phyloP scores from a whole-genome alignment of 345 rosid species.

The Psidium friedrichsthalianum region DNA sequence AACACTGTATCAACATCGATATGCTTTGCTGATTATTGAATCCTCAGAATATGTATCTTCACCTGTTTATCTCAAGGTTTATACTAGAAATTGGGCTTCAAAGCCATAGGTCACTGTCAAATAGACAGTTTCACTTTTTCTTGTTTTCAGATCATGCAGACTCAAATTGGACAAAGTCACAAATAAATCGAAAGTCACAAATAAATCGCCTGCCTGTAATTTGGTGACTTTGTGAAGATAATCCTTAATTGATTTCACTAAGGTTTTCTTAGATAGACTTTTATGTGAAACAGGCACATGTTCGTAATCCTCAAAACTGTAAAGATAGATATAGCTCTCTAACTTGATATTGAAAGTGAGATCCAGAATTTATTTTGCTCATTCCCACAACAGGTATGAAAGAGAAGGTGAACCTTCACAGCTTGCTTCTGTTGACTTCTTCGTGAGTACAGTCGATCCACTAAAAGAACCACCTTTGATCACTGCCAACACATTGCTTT shows the following conservation, averaged over 20 bases:
- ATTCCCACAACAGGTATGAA: slow-evolving; percentile 45
- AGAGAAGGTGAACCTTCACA: slow-evolving; percentile 78
- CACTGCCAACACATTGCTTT: slow-evolving; percentile 92
- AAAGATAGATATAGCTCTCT: not conserved
- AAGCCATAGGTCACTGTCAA: not conserved
- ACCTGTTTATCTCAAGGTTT: not conserved
- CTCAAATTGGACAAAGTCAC: not conserved
- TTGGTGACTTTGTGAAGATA: not conserved
- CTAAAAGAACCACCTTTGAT: slow-evolving; percentile 92
- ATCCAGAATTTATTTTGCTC: not conserved
- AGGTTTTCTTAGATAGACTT: not conserved
- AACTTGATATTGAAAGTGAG: not conserved
- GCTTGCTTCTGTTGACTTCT: slow-evolving; percentile 94
- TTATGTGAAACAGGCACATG: not conserved
- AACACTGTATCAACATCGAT: not conserved
- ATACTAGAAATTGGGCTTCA: not conserved
- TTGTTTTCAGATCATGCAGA: not conserved
- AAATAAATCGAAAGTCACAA: not conserved
- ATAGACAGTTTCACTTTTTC: not conserved
- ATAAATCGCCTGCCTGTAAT: not conserved
- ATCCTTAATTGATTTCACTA: not conserved
- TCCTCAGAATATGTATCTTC: not conserved
- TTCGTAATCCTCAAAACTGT: not conserved
- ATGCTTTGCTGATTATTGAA: not conserved
- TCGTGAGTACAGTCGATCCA: slow-evolving; percentile 98